These are phyloP conservation scores for Quercus rubra DNA, from an alignment of 306 rosid species.

Conservation along the genomic window DNA sequence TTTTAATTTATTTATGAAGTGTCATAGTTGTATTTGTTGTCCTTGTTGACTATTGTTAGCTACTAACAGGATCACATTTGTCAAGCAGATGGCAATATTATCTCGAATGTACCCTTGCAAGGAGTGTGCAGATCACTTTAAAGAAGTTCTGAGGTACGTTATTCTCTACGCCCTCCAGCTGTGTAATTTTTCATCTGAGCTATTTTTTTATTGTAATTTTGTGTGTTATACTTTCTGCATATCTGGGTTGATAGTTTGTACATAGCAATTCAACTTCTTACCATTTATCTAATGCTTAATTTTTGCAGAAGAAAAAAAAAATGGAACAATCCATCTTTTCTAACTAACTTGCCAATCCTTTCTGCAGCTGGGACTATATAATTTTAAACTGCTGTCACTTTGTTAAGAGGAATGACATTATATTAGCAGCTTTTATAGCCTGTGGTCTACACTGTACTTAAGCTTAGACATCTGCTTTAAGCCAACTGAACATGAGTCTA, in stretches of 20 bases:
- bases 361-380: background rate
- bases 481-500: background rate
- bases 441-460: background rate
- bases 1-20: too few relatives aligned
- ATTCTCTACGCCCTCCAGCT: background rate
- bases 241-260: too few relatives aligned
- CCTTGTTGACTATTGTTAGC: background rate
- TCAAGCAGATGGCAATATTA: slow-evolving; percentile 63
- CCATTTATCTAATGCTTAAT: too few relatives aligned
- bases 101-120: slow-evolving; percentile 85
- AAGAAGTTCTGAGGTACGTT: slow-evolving; percentile 70
- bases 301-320: too few relatives aligned
- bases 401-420: background rate
- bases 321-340: background rate
- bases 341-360: background rate
- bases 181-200: background rate
- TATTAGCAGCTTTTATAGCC: background rate
- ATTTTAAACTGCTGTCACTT: background rate
- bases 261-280: too few relatives aligned
- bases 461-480: background rate
- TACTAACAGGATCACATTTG: slow-evolving; percentile 19
- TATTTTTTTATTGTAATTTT: background rate
- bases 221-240: background rate
- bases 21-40: background rate
- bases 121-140: slow-evolving; percentile 93